Base-by-base conservation (phyloP, 305 asterid genomes). In the Lippia alba region DNA sequence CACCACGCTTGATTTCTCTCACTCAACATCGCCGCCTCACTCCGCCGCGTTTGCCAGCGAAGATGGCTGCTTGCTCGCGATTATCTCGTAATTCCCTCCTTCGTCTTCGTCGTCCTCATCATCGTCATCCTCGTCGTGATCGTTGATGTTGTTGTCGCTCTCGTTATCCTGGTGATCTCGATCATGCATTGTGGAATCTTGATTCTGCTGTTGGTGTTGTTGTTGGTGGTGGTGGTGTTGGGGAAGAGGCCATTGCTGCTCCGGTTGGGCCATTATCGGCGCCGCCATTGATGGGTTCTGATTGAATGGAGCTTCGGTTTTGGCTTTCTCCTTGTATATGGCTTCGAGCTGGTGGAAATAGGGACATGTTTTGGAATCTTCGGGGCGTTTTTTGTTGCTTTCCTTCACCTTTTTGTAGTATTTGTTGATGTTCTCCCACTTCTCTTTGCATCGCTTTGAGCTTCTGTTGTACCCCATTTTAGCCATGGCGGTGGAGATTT, bases 401-500 rank as follows among this genome's bases (percentile, higher is more conserved):
- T 91, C 97, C 40, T 91, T 94, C 48, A 94, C 97, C 16, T 94
- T 94, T 83, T 94, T 94, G 90, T 81, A 94, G 70, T 94, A 94
- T 39, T 94, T 94, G 84, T 94, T 94, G 66, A 94, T 94, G 67
- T 94, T 94, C 81, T 94, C 99, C 99, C 99, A 94, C 65, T 94
- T 94, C 83, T 91, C 99, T 73, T 94, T 94, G 84, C 97, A 94
- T 55, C 99, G 68, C 75, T 91, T 94, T 0, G 99, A 58, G 59
- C 75, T 94, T 36, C 99, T 54, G 56, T 65, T 82, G 89, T 94
- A 91, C 10, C 99, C 99, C 0, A 89, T 45, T 16, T 76, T 82
- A 0, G 50, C 34, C 99, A 94, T 94, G 3, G 84, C 90, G 1
- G 84, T 55, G 0, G 99, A 94, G 10, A 94, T 91, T 49, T 94